A percentile compares a stretch with the other conserved stretches of the same genome.
phyloP scores from a whole-genome alignment of 2,329 filamentous ascomycete species.

The Talaromyces atroroseus region DNA sequence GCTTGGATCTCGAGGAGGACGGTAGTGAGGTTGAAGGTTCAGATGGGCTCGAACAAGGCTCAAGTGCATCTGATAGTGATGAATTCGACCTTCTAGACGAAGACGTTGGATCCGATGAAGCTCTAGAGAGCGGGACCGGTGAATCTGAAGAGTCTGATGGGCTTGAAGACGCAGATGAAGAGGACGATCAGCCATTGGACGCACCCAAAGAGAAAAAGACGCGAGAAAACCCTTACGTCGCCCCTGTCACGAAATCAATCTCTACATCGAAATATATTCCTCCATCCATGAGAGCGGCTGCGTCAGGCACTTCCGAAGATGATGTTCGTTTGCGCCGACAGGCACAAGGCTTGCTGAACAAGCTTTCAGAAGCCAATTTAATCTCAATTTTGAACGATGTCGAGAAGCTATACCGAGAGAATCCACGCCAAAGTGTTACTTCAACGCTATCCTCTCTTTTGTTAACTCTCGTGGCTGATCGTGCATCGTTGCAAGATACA shows the following conservation, averaged over 20 bases:
- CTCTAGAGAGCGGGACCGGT: slow-evolving; percentile 32
- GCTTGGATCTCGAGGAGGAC: slow-evolving; percentile 22
- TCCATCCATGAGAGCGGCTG: slow-evolving; percentile 67
- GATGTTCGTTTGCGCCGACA: slow-evolving; percentile 68
- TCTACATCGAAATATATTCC: slow-evolving; percentile 69
- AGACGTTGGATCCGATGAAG: slow-evolving; percentile 24
- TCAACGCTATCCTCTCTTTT: slow-evolving; percentile 72
- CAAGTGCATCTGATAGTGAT: slow-evolving; percentile 22
- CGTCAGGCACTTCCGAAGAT: slow-evolving; percentile 58
- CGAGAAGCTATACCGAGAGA: slow-evolving; percentile 74
- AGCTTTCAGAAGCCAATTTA: slow-evolving; percentile 85
- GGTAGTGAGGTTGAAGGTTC: slow-evolving; percentile 21
- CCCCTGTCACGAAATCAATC: slow-evolving; percentile 53
- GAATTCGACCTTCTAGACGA: slow-evolving; percentile 26
- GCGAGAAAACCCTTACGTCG: slow-evolving; percentile 83
- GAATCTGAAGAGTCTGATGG: slow-evolving; percentile 31
- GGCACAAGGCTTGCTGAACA: slow-evolving; percentile 83
- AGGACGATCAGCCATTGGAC: slow-evolving; percentile 25
- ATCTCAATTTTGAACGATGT: slow-evolving; percentile 76
- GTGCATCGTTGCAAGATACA: slow-evolving; percentile 73
- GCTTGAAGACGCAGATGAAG: slow-evolving; percentile 27
- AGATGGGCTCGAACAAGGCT: slow-evolving; percentile 14
- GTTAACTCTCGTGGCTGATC: slow-evolving; percentile 72
- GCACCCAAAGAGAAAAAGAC: slow-evolving; percentile 35
- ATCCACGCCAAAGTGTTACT: slow-evolving; percentile 84